Evolutionary conservation across 1,139 yeast species (phyloP), one percentile per base, ranked within the genome.

Genomic region (Taphrina wiesneri): DNA sequence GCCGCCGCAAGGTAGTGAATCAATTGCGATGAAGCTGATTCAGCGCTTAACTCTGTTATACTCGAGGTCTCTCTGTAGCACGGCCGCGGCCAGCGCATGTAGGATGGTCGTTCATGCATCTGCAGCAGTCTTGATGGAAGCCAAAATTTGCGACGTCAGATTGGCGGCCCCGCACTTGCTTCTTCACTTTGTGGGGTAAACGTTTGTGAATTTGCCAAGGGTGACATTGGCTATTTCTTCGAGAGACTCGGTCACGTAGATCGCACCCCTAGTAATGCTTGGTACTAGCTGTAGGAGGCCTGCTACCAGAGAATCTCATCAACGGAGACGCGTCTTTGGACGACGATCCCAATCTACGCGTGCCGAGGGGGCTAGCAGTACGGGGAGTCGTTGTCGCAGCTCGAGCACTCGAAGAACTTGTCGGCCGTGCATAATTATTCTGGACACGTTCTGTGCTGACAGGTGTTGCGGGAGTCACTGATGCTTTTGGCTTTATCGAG

Each of bases 321-420:
- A 39, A n/a, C 7, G 43, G 43, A 3, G 43, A 39, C 2, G 19
- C 19, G 19, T 39, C 43, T 39, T 39, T 39, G 7, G 43, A 39
- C 19, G 43, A 13, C 13, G 43, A 39, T 7, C 43, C 43, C 15
- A 39, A 13, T n/a, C 43, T 39, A 15, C 43, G 43, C 43, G n/a
- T 39, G 43, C 43, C 19, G n/a, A 28, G 21, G 7, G 49, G 49
- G 21, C 49, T 45, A 26, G 28, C 28, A 11, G 49, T 21, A 5
- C 26, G 30, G 5, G 41, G 56, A 6, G 56, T 17, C 5, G 28
- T 15, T 1, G 28, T 52, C 15, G 21, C 28, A 17, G 34, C 45
- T 6, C 56, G 56, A 2, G 56, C 41, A 32, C 56, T 52, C 19
- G 56, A 52, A 17, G 56, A 30, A 28, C 56, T 52, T 19, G 56